Conservation (phyloP, 225 moss, liverwort and hornwort species). For the Polytrichum commune region DNA sequence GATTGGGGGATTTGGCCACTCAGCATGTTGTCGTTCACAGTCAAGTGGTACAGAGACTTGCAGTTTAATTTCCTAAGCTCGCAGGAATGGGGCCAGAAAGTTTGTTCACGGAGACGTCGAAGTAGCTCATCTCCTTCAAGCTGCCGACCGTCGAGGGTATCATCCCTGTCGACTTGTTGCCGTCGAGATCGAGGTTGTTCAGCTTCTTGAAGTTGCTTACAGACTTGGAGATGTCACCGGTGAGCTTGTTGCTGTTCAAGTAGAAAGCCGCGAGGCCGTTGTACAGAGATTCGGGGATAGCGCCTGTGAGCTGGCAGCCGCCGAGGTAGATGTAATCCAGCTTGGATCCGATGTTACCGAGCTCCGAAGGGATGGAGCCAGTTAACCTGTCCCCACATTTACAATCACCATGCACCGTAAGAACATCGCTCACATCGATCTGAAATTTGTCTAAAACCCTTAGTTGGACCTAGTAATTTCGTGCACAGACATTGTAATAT, state of each 20-base stretch:
- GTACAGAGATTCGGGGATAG: conserved; percentile 1
- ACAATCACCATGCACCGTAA: not conserved
- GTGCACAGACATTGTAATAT: no score
- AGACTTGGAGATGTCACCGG: not conserved
- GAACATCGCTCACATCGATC: no score
- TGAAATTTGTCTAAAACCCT: no score
- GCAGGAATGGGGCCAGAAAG: conserved; percentile 17
- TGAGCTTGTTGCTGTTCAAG: conserved; percentile 17
- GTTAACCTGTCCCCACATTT: conserved; percentile 10
- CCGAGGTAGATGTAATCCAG: conserved; percentile 26
- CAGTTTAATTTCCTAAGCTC: conserved; percentile 11
- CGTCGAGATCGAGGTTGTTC: conserved; percentile 27
- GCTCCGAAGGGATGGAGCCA: conserved; percentile 18
- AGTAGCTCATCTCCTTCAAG: conserved; percentile 4
- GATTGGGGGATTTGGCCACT: conserved; percentile 14
- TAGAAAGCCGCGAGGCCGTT: conserved; percentile 20
- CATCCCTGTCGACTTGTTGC: conserved; percentile 12
- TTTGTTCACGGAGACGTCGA: conserved; percentile 1
- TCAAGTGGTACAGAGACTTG: conserved; percentile 20
- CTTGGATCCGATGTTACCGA: conserved; percentile 26
- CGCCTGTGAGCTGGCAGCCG: conserved; percentile 17
- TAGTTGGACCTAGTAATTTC: no score
- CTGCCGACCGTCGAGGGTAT: conserved; percentile 12
- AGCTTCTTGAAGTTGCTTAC: conserved; percentile 11
- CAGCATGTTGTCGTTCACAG: conserved; percentile 18